phyloP scores from a whole-genome alignment of 23 red algal species.

The Gracilaria gracilis region DNA sequence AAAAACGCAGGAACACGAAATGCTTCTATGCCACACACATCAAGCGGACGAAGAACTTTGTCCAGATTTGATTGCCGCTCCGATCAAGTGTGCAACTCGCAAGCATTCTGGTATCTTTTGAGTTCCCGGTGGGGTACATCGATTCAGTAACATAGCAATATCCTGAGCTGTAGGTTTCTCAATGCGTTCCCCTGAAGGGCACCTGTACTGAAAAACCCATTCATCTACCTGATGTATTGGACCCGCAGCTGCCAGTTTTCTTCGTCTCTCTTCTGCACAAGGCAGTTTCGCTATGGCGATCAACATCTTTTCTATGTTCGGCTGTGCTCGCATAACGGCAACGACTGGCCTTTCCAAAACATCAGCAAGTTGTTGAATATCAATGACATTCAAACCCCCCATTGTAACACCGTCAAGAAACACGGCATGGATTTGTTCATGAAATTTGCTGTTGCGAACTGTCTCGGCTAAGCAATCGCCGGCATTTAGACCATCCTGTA shows the following conservation, averaged over 20 bases:
- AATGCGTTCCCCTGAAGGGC: neutral
- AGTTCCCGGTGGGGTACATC: slow-evolving; percentile 47
- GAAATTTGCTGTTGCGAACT: slow-evolving; percentile 61
- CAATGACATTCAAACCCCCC: slow-evolving; percentile 66
- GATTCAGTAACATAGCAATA: slow-evolving; percentile 42
- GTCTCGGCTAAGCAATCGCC: slow-evolving; percentile 21
- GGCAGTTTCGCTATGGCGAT: slow-evolving; percentile 51
- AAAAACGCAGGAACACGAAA: neutral
- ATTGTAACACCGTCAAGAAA: slow-evolving; percentile 62
- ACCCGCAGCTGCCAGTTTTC: slow-evolving; percentile 42
- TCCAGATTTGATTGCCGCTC: slow-evolving; percentile 61
- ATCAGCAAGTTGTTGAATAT: slow-evolving; percentile 44
- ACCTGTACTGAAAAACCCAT: slow-evolving; percentile 66
- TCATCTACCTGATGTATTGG: slow-evolving; percentile 46
- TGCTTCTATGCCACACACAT: neutral
- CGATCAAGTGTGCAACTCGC: slow-evolving; percentile 65
- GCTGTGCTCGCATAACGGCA: slow-evolving; percentile 52
- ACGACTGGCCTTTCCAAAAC: slow-evolving; percentile 45
- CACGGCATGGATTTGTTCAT: slow-evolving; percentile 66
- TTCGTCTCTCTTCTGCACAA: slow-evolving; percentile 27
- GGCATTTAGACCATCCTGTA: slow-evolving; percentile 59
- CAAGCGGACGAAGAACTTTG: slow-evolving; percentile 62
- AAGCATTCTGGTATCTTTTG: slow-evolving; percentile 70
- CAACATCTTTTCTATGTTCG: slow-evolving; percentile 57
- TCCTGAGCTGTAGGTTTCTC: slow-evolving; percentile 27